phyloP scores from a whole-genome alignment of 805 yeast species.

The Ogataea angusta region DNA sequence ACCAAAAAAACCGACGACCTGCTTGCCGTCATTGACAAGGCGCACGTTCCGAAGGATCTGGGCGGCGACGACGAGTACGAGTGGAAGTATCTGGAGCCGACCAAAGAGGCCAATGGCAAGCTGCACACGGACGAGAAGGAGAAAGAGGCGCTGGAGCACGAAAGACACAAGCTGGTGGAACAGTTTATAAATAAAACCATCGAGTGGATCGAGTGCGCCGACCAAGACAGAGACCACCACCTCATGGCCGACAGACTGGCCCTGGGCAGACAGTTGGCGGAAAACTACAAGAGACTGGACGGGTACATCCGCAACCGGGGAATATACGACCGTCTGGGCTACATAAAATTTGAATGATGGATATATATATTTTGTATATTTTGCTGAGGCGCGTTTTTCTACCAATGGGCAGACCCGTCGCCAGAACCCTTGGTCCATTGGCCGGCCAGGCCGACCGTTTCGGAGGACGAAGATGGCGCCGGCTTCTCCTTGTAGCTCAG shows the following conservation, averaged over 20 bases:
- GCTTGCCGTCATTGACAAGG: slow-evolving; percentile 53
- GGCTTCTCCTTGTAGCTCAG: slow-evolving; percentile 40
- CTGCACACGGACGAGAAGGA: slow-evolving; percentile 44
- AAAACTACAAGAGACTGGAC: slow-evolving; percentile 68
- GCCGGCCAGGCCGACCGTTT: slow-evolving; percentile 31
- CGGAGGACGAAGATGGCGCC: slow-evolving; percentile 3
- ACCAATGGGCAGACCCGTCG: slow-evolving; percentile 29
- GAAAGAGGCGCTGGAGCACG: slow-evolving; percentile 38
- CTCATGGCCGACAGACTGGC: slow-evolving; percentile 53
- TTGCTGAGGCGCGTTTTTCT: not conserved
- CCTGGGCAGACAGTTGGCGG: slow-evolving; percentile 50
- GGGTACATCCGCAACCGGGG: slow-evolving; percentile 80
- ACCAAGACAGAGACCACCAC: slow-evolving; percentile 44
- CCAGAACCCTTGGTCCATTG: slow-evolving; percentile 29
- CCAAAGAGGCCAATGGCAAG: slow-evolving; percentile 52
- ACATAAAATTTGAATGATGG: slow-evolving; percentile 22
- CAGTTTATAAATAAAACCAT: slow-evolving; percentile 63
- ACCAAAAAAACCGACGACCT: slow-evolving; percentile 71
- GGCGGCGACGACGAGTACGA: slow-evolving; percentile 71
- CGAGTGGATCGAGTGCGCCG: slow-evolving; percentile 71
- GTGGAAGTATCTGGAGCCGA: slow-evolving; percentile 61
- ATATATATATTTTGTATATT: slow-evolving; percentile 4
- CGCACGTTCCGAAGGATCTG: slow-evolving; percentile 62
- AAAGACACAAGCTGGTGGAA: slow-evolving; percentile 53
- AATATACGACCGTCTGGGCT: slow-evolving; percentile 72